Evolutionary conservation across 192 early-diverging fungal species (phyloP), one percentile per base, ranked within the genome.

Genomic region (Phlyctochytrium bullatum): DNA sequence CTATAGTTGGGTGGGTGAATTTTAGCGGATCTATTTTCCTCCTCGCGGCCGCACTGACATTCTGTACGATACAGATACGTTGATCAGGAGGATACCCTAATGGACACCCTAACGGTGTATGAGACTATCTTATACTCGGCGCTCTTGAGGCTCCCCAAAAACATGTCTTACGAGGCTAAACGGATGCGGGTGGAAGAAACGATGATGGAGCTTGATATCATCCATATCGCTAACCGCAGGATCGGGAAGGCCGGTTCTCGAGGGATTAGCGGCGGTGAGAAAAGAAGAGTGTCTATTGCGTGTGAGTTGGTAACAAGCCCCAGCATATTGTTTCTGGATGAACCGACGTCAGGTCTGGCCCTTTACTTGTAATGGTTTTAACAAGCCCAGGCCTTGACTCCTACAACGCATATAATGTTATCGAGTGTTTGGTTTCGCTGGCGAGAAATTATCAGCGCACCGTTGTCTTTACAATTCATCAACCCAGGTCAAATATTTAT

Each of bases 401-500:
- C 33, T 96, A 90, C 78, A 95, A 94, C 66, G 95, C 95, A 0
- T 91, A 90, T 67, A 97, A 93, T 79, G 95, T 97, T 0, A 86
- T 97, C n/a, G 93, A 96, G 76, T 89, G 85, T 30, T 82, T 96
- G 31, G 89, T 90, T 6, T 85, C 85, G 2, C 73, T 97, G 61
- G 93, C 92, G 0, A 69, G 85, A 29, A 81, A 79, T n/a, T 88
- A 90, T 61, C 82, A 90, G 28, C 87, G 92, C 1, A 91, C 92
- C 1, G 87, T 95, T 16, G 79, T 98, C 16, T 90, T 92, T 70
- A 98, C 95, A 1, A 95, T 98, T 52, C 95, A 98, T 74, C 95
- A 98, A 72, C 95, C 95, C 32, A 85, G 94, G n/a, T 89, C 89
- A 30, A 93, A 96, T 67, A 94, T 98, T 71, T 92, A 92, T 65